Conservation (phyloP, 768 basidiomycete genomes). For the Tulasnella calospora region DNA sequence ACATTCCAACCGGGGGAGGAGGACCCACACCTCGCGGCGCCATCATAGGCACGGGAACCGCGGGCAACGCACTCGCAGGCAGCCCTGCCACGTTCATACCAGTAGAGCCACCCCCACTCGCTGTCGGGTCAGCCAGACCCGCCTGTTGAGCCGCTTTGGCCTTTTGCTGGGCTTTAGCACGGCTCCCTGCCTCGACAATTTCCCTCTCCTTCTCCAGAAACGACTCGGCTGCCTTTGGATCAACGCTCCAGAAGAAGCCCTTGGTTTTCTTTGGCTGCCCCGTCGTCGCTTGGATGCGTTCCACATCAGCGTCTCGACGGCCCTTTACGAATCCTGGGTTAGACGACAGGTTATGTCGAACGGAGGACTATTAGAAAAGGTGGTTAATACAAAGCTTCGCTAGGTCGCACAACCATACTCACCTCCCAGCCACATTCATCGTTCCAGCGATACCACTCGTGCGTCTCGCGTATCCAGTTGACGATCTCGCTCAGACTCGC, state of each 20-base stretch:
- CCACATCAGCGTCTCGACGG: slow-evolving; percentile 68
- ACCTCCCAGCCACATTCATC: slow-evolving; percentile 89
- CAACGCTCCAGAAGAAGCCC: slow-evolving; percentile 90
- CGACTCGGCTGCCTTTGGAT: slow-evolving; percentile 61
- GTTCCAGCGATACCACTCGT: slow-evolving; percentile 85
- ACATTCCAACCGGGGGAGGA: slow-evolving; percentile 20
- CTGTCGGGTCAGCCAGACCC: background rate
- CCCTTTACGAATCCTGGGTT: slow-evolving; percentile 88
- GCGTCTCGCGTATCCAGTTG: slow-evolving; percentile 81
- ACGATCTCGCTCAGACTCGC: slow-evolving; percentile 90
- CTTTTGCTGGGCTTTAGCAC: slow-evolving; percentile 18
- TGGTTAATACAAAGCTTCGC: slow-evolving; percentile 14
- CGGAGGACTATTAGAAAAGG: slow-evolving; percentile 63
- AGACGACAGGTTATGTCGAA: slow-evolving; percentile 92
- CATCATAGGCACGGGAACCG: slow-evolving; percentile 2
- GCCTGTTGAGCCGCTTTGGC: slow-evolving; percentile 1
- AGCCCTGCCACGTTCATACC: background rate
- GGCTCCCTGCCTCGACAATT: slow-evolving; percentile 8
- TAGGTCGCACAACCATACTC: slow-evolving; percentile 34
- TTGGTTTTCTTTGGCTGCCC: slow-evolving; percentile 47
- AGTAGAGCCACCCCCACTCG: background rate
- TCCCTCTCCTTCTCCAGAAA: slow-evolving; percentile 61
- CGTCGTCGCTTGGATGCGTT: slow-evolving; percentile 8
- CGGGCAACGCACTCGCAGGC: slow-evolving; percentile 12
- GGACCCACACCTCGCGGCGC: slow-evolving; percentile 1